Conservation (phyloP, 179 eudicot species). For the Silene vulgaris region DNA sequence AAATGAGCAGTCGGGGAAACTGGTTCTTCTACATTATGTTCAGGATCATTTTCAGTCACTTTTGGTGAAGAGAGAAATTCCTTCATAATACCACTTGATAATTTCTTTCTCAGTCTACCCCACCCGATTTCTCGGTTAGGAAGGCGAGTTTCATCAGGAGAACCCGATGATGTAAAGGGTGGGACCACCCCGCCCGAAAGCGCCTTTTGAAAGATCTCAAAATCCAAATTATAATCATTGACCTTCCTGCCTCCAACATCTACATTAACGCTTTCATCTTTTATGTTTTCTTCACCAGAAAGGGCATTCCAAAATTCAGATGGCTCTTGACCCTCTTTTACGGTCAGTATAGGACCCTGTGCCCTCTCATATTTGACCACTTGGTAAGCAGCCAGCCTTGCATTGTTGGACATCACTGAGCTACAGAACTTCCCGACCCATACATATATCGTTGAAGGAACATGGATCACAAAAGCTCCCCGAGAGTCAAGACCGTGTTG, state of each 20-base stretch:
- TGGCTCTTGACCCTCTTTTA: slow-evolving; percentile 78
- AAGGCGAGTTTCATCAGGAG: slow-evolving; percentile 58
- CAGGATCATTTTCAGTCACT: slow-evolving; percentile 25
- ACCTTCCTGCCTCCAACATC: slow-evolving; percentile 42
- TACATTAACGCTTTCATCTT: slow-evolving; percentile 19
- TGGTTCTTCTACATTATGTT: slow-evolving; percentile 21
- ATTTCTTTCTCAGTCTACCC: slow-evolving; percentile 66
- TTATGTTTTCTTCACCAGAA: slow-evolving; percentile 26
- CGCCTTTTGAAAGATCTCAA: slow-evolving; percentile 70
- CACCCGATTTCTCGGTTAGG: slow-evolving; percentile 71
- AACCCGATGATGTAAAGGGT: slow-evolving; percentile 50
- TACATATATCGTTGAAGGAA: slow-evolving; percentile 67
- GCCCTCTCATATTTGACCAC: slow-evolving; percentile 68
- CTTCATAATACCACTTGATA: slow-evolving; percentile 56
- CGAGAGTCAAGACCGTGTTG: slow-evolving; percentile 66
- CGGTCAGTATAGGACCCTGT: slow-evolving; percentile 44
- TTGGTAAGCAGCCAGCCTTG: slow-evolving; percentile 65
- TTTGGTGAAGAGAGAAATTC: slow-evolving; percentile 52
- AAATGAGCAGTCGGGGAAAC: slow-evolving; percentile 40
- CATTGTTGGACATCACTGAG: slow-evolving; percentile 56
- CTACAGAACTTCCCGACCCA: slow-evolving; percentile 80
- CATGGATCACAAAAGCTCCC: slow-evolving; percentile 76
- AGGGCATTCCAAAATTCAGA: slow-evolving; percentile 64
- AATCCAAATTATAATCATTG: slow-evolving; percentile 60
- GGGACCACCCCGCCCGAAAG: slow-evolving; percentile 80